Base-by-base conservation (phyloP, 345 rosid genomes). In the Noccaea bulbosa region DNA sequence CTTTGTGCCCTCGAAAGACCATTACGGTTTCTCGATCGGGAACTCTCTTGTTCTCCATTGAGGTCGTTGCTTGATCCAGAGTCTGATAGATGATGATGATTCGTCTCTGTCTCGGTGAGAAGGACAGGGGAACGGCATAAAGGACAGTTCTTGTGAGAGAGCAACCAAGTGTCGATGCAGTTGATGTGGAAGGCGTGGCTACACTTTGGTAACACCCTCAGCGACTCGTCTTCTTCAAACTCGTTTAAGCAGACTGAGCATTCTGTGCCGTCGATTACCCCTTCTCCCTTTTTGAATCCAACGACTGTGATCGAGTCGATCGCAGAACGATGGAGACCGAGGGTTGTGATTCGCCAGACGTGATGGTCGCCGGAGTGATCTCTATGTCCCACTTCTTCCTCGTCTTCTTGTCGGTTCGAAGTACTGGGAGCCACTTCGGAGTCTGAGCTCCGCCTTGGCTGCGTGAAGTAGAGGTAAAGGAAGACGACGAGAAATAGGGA, bases 221-320 rank as follows among this genome's bases (percentile, higher is more conserved):
- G 82, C 7, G 62, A 66, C 37, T 87, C 97, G 20, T 81, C 83
- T 50, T 90, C 92, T 71, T 81, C 67, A 22, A 90, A 93, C 35
- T 88, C 95, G 62, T 55, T 80, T 74, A 93, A 82, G 81, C 98
- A 93, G 65, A 93, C 83, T n/a, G 98, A 82, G 73, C 98, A 93
- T 17, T 88, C 92, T 1, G 91, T 87, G 38, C 90, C 93, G 5
- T 93, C 91, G 55, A 75, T 74, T 65, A 86, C 12, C 9, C 83
- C 79, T 35, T 82, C 89, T 14, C 65, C 77, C 52, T 80, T 86
- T 58, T 77, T 81, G 62, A 78, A 93, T 75, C 60, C 77, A 5
- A 87, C 76, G 22, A 83, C 83, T 5, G 89, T 53, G 22, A 90
- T 87, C 2, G 91, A 85, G 32, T 88, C 83, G 12, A 93, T 85